A percentile compares a stretch with the other conserved stretches of the same genome.
Conservation (phyloP, 2,329 filamentous ascomycete genomes). For the Ceratocystis ficicola region DNA sequence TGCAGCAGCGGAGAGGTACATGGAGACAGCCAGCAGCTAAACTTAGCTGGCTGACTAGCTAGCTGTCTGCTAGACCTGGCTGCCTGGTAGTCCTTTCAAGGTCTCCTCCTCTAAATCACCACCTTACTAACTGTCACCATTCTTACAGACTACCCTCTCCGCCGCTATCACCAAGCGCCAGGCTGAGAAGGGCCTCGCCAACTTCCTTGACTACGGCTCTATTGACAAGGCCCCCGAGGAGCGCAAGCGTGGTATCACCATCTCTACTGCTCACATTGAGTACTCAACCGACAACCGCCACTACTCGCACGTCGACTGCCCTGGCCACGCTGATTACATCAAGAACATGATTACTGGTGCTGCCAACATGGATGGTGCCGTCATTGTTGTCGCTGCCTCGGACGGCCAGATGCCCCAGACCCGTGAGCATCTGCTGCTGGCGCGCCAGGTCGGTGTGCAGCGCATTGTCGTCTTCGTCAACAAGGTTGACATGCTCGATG, state of each 20-base stretch:
- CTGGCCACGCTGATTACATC: conserved; percentile 99
- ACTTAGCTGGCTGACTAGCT: background rate
- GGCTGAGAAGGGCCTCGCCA: conserved; percentile 84
- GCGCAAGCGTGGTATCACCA: conserved; percentile 99
- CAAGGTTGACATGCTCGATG: conserved; percentile 95
- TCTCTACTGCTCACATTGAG: conserved; percentile 96
- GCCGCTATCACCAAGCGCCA: conserved; percentile 98
- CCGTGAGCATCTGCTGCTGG: conserved; percentile 91
- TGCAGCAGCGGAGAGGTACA: no score
- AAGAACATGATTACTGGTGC: conserved; percentile 99
- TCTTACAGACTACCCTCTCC: conserved; percentile 76
- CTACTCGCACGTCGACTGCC: conserved; percentile 99
- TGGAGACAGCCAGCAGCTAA: background rate
- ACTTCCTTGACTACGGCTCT: conserved; percentile 90
- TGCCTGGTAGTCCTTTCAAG: background rate
- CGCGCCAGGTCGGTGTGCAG: conserved; percentile 96
- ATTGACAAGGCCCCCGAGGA: conserved; percentile 99
- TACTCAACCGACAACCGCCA: conserved; percentile 88
- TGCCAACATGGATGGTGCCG: conserved; percentile 97
- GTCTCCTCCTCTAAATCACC: background rate
- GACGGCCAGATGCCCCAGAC: conserved; percentile 99
- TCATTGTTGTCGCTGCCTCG: conserved; percentile 95
- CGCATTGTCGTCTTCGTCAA: conserved; percentile 98
- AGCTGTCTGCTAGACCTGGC: background rate
- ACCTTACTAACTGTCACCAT: conserved; percentile 5